Evolutionary conservation across 495 filamentous ascomycete species (phyloP), one percentile per base, ranked within the genome.

Genomic region (Cercophora newfieldiana): DNA sequence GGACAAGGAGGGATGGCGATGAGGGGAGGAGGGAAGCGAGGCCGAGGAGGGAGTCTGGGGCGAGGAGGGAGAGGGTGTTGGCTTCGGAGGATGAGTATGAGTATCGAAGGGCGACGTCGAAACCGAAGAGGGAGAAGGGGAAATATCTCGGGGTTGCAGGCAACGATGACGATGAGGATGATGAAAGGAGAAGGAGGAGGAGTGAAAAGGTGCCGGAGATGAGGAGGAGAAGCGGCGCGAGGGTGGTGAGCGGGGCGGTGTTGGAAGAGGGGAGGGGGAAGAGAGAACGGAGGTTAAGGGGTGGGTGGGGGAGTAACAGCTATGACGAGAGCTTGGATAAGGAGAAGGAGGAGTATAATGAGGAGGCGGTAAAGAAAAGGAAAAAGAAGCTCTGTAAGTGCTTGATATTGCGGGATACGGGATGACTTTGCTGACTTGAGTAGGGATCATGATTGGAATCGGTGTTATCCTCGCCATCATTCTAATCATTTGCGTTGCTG

Each of bases 401-500:
- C 2, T 16, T 31, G 59, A 19, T 19, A 37, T n/a, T 24, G 59
- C 18, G 28, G n/a, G 37, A 30, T 7, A 22, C 16, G 14, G 14
- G 47, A 7, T 47, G n/a, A 3, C 4, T 7, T 16, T n/a, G 33
- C 68, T 77, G 58, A 77, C 71, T 44, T n/a, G 19, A n/a, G 67
- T 74, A 83, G 85, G 79, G 78, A 83, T 88, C 26, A 76, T 85
- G 50, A 75, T 83, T 19, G 83, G 80, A 6, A 64, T 83, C 7
- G 77, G 82, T 3, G 66, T 89, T 3, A 71, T 92, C 2, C 49
- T 93, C 19, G 66, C 94, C 7, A 79, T 92, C 18, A 83, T 86
- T 22, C 89, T 97, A 53, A 83, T 92, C 59, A 90, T 96, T 53
- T 85, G 85, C 0, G 87, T 93, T 53, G 93, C 88, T 0, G 83